Base-by-base conservation (phyloP, 129 eudicot genomes). In the Escallonia herrerae region DNA sequence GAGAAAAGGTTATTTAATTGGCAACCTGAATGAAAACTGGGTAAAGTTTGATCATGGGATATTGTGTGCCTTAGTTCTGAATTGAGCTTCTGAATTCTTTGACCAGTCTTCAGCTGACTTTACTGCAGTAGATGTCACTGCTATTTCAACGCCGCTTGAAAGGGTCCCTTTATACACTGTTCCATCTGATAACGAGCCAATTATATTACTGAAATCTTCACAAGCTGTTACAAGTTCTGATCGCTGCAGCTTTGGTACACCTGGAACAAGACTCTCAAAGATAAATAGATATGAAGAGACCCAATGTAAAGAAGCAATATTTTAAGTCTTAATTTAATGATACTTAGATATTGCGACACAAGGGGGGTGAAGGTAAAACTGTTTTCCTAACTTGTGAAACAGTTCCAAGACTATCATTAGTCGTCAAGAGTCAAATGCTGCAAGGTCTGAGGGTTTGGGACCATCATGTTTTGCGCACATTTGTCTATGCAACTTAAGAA, bases 161-260 rank as follows among this genome's bases (percentile, higher is more conserved):
- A 90, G 95, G 57, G 91, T 90, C 54, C 97, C 97, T 80, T 90
- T 90, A 72, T 90, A 90, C 37, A 90, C 85, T 4, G 76, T 86
- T 5, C 86, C 85, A 56, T 78, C 83, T 45, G 79, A 59, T 69
- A 79, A 69, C 43, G 81, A 53, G 45, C 97, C 88, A 66, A 90
- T 83, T 63, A 89, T 79, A 63, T 89, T 89, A 76, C 96, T 89
- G 63, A 89, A 89, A 79, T 86, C 96, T 73, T 89, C 96, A 62
- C 96, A 89, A 33, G 96, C 96, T 43, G 71, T 68, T 76, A 73
- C 94, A 63, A 90, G 97, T 71, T 90, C 97, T 1, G 80, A 58
- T 3, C 91, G 73, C 63, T 86, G 86, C 64, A 90, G 91, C 74
- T 82, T 83, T 3, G 95, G 95, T 39, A 86, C 97, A 68, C 97